Percentiles rank a stretch among this genome's conserved stretches.
Evolutionary conservation across 1,139 yeast genomes (phyloP).

Genomic region (Kurtzmaniella quercitrusa): DNA sequence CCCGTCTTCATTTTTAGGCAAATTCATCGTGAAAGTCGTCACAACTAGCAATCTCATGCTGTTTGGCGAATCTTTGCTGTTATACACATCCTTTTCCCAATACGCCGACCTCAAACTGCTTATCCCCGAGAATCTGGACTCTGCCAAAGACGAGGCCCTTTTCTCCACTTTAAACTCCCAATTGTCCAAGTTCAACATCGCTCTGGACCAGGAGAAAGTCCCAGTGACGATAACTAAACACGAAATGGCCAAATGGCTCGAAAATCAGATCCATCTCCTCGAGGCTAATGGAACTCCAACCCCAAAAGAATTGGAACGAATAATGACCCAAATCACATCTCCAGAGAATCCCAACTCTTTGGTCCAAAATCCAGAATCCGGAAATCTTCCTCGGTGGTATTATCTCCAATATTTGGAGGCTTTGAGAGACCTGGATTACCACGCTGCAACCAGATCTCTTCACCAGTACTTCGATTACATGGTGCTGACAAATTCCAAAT

Average conservation of each 20-base stretch:
- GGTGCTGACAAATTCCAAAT: conserved; percentile 63
- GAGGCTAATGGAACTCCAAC: conserved; percentile 53
- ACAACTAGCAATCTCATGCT: conserved; percentile 50
- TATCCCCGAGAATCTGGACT: conserved; percentile 2
- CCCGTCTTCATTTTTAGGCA: conserved; percentile 34
- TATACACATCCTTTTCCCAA: conserved; percentile 57
- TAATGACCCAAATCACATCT: conserved; percentile 44
- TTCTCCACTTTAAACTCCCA: conserved; percentile 17
- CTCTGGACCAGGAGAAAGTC: conserved; percentile 12
- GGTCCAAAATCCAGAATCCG: conserved; percentile 44
- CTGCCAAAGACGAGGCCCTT: conserved; percentile 13
- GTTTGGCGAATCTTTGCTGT: conserved; percentile 50
- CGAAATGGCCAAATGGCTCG: conserved; percentile 50
- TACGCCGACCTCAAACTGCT: not conserved
- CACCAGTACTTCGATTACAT: conserved; percentile 86
- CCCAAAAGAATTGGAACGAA: conserved; percentile 40
- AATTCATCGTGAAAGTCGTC: conserved; percentile 33
- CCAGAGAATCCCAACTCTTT: conserved; percentile 36
- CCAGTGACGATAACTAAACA: conserved; percentile 43
- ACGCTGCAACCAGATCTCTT: conserved; percentile 64
- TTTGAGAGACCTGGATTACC: conserved; percentile 61
- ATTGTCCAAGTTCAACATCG: conserved; percentile 17
- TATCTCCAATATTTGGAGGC: conserved; percentile 64
- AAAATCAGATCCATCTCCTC: conserved; percentile 52
- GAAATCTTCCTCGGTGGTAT: conserved; percentile 55